Evolutionary conservation across 2,329 filamentous ascomycete genomes (phyloP), one percentile per base, ranked within the genome.

Genomic region (Aaosphaeria pasadenensis): DNA sequence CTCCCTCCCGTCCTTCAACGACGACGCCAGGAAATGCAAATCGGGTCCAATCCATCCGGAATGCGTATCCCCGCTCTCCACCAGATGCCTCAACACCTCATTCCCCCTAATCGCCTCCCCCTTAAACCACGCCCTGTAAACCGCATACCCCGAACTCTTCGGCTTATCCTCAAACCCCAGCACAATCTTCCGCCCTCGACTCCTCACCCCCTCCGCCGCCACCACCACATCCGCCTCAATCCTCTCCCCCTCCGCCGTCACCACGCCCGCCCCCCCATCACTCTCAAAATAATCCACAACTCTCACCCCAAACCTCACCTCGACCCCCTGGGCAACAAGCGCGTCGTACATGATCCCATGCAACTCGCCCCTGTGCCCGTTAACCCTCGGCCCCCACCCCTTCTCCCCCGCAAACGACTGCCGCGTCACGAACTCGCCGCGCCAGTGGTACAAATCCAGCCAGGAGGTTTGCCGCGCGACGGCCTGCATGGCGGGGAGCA

Each of bases 311-410:
- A 83, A 68, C 49, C 78, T 71, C 24, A 84, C 79, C 0, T 80
- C 76, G 42, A 84, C 78, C 0, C 71, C 71, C 1, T 83, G 65
- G 33, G 80, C 71, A 30, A 67, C 70, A 2, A 79, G 81, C 56
- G 83, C 77, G 39, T 79, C 73, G 52, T 81, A 82, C 5, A 84
- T 74, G 5, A 84, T 76, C 38, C 74, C 66, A 54, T 84, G 81
- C 49, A 84, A 68, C 63, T 84, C 82, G 6, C 81, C 82, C 11
- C 82, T 66, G 59, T 84, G 82, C 0, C 82, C 82, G 51, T 84
- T 84, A 53, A 84, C 78, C 24, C 79, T 75, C 2, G 80, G 80
- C 6, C 79, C 77, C 62, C 60, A 66, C 11, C 42, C 39, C 45
- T 59, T 58, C 50, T 64, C 63, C n/a, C 64, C 61, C 17, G 57